Base-by-base conservation (phyloP, 2,329 filamentous ascomycete genomes). In the Aspergillus sp. region DNA sequence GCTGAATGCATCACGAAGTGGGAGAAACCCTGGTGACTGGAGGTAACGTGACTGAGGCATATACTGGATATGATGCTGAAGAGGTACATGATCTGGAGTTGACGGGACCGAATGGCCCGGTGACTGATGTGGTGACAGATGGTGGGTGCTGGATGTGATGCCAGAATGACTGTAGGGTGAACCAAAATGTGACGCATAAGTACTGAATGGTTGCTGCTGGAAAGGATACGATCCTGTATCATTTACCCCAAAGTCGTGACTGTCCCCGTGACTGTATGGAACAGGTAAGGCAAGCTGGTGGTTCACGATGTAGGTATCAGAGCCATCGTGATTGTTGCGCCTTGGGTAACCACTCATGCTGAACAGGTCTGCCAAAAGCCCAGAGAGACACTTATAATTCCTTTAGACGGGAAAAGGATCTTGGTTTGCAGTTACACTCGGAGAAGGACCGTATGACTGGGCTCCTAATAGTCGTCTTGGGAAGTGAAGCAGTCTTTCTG, bases 291-390 rank as follows among this genome's bases (percentile, higher is more conserved):
- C 66, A 59, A 73, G 64, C 51, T 71, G 71, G 39, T 74, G 74
- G 44, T 71, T 73, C 61, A 75, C 66, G 49, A 73, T 60, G 60
- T 74, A 77, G 55, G 60, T 66, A 36, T 74, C 73, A 41, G 71
- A 70, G 39, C 73, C 73, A 55, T 78, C 73, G 64, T 69, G 72
- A 62, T 64, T 66, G 64, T 64, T 66, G 64, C 75, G 75, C 65
- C 74, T 74, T 60, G 72, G 70, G 70, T 76, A 78, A 49, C 71
- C 74, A 66, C 73, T 77, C 77, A 79, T 79, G 32, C 25, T 62
- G 52, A 32, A 57, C 8, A 38, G 11, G 32, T 32, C n/a, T 10
- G 38, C 15, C 7, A 21, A 25, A 32, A 44, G 2, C 21, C 8
- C 11, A 50, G 47, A 17, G 25, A 10, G 25, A 10, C 8, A 5